phyloP scores from a whole-genome alignment of 305 asterid genomes.

The Fraxinus paxiana region DNA sequence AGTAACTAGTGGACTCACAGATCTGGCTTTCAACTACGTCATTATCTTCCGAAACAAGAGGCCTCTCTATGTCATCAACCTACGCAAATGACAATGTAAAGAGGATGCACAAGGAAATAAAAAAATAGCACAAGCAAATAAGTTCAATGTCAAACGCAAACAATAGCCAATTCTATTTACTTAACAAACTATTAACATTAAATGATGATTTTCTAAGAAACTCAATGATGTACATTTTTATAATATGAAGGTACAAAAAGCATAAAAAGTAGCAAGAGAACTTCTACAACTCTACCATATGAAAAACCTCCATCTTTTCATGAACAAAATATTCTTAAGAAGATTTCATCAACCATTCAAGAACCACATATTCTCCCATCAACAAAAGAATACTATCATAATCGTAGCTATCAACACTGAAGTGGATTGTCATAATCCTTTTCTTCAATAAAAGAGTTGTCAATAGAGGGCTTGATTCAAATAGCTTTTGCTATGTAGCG shows the following conservation, averaged over 20 bases:
- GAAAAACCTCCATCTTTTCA: background rate
- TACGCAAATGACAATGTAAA: constrained; percentile 30
- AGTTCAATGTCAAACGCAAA: background rate
- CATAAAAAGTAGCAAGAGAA: background rate
- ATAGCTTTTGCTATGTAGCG: background rate
- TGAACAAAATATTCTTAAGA: background rate
- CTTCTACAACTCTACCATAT: background rate
- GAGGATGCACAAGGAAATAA: constrained; percentile 18
- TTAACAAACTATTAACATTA: background rate
- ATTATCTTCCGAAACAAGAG: constrained; percentile 69
- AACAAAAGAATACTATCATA: background rate
- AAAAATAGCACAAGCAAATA: background rate
- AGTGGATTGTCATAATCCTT: background rate
- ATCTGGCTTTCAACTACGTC: constrained; percentile 40
- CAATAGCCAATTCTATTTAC: background rate
- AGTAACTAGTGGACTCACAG: constrained; percentile 37
- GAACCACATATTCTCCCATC: background rate
- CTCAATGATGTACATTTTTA: background rate
- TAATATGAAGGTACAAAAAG: background rate
- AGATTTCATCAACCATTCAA: background rate
- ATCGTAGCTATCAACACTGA: background rate
- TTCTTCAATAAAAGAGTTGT: background rate
- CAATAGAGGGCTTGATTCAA: background rate
- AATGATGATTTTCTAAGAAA: background rate
- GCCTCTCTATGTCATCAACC: constrained; percentile 85